phyloP scores from a whole-genome alignment of 768 basidiomycete species.

The Collybiopsis confluens region DNA sequence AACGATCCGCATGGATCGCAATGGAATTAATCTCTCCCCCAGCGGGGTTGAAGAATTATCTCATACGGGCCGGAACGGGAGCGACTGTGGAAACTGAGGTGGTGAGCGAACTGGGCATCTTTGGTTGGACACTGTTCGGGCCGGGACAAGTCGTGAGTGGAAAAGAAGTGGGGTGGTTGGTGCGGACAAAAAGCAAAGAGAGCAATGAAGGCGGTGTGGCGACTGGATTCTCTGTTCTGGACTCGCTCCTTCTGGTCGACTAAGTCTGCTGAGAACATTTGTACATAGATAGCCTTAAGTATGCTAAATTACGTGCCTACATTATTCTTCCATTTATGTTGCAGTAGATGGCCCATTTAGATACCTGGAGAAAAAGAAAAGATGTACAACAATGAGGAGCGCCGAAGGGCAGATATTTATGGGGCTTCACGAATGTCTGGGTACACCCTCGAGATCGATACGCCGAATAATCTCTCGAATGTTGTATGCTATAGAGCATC shows the following conservation, averaged over 20 bases:
- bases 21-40: conserved; percentile 92
- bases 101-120: conserved; percentile 88
- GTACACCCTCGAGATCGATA: background rate
- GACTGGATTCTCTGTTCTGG: conserved; percentile 75
- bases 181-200: conserved; percentile 87
- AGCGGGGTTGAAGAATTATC: conserved; percentile 57
- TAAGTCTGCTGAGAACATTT: conserved; percentile 10
- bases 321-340: no score
- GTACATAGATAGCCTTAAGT: no score
- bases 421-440: background rate
- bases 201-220: conserved; percentile 92
- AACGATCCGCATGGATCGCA: conserved; percentile 87
- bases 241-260: conserved; percentile 59
- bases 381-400: no score
- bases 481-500: background rate
- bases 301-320: no score
- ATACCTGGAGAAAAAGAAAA: no score
- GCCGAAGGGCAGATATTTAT: no score
- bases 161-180: conserved; percentile 73
- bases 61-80: conserved; percentile 68
- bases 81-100: conserved; percentile 58
- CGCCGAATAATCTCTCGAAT: background rate
- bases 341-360: no score
- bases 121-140: conserved; percentile 83
- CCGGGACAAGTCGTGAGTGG: conserved; percentile 43